Conservation (phyloP, 805 yeast species). For the Candida ulmi region DNA sequence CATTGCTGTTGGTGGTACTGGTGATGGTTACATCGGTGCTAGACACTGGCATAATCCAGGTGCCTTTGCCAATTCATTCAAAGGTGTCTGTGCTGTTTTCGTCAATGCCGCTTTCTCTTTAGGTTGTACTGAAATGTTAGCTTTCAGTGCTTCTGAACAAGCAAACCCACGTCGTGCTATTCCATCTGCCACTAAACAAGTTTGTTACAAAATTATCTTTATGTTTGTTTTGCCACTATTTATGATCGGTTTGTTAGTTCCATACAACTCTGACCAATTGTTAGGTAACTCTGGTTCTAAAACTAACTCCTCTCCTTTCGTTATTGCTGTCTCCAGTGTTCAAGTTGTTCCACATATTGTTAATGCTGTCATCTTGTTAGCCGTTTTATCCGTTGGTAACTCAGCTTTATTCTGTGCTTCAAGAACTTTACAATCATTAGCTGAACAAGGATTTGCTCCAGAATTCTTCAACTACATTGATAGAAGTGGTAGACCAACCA, state of each 20-base stretch:
- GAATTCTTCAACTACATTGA: conserved; percentile 45
- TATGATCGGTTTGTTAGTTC: conserved; percentile 56
- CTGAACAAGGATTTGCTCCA: conserved; percentile 70
- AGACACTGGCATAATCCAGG: conserved; percentile 57
- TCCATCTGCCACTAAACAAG: conserved; percentile 61
- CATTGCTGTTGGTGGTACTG: conserved; percentile 54
- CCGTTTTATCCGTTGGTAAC: conserved; percentile 74
- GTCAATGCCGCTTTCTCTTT: conserved; percentile 60
- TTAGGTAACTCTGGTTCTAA: conserved; percentile 47
- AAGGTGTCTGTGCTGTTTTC: conserved; percentile 60
- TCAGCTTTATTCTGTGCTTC: conserved; percentile 71
- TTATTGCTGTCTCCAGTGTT: conserved; percentile 60
- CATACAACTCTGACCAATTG: conserved; percentile 45
- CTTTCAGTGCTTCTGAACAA: conserved; percentile 64
- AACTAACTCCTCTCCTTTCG: conserved; percentile 66
- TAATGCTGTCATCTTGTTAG: conserved; percentile 67
- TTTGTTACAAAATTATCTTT: conserved; percentile 56
- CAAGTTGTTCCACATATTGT: conserved; percentile 64
- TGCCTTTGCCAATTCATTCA: conserved; percentile 37
- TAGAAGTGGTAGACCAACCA: conserved; percentile 53
- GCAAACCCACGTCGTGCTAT: conserved; percentile 52
- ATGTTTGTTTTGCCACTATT: conserved; percentile 51
- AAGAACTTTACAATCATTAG: conserved; percentile 61
- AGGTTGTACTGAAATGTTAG: conserved; percentile 63
- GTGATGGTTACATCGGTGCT: conserved; percentile 53